Conservation (phyloP, 2,329 filamentous ascomycete species). For the Apiospora marii region DNA sequence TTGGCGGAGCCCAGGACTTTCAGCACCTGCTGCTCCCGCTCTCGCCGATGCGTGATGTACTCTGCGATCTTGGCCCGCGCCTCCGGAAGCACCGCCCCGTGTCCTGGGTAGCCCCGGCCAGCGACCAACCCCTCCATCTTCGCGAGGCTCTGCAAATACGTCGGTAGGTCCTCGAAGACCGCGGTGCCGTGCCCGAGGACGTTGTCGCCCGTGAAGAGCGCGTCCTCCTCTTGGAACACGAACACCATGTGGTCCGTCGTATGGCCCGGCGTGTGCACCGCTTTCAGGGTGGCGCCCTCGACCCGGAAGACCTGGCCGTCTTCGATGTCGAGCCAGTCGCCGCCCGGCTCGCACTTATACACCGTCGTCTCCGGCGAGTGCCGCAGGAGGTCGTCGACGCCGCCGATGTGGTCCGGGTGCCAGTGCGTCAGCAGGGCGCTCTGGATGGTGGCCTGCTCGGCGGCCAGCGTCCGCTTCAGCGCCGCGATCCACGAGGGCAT, state of each 20-base stretch:
- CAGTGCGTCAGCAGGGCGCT: slow-evolving; percentile 85
- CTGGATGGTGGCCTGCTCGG: slow-evolving; percentile 74
- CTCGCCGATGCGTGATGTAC: slow-evolving; percentile 82
- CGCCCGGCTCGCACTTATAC: slow-evolving; percentile 70
- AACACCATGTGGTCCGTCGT: slow-evolving; percentile 84
- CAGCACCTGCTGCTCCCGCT: slow-evolving; percentile 81
- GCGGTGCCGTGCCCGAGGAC: slow-evolving; percentile 87
- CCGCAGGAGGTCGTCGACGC: slow-evolving; percentile 72
- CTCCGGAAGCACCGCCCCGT: slow-evolving; percentile 80
- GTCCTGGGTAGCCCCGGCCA: slow-evolving; percentile 84
- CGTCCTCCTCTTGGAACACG: slow-evolving; percentile 77
- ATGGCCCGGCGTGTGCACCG: slow-evolving; percentile 67
- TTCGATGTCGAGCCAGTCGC: slow-evolving; percentile 61
- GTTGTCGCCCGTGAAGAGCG: slow-evolving; percentile 90
- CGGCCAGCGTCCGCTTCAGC: slow-evolving; percentile 68
- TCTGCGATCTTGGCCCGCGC: slow-evolving; percentile 76
- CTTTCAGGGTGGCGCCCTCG: slow-evolving; percentile 49
- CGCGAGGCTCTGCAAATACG: slow-evolving; percentile 73
- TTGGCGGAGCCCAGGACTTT: slow-evolving; percentile 62
- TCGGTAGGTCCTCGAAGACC: slow-evolving; percentile 79
- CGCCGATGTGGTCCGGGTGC: slow-evolving; percentile 87
- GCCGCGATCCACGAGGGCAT: slow-evolving; percentile 74
- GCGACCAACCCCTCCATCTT: slow-evolving; percentile 72
- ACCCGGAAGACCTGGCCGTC: slow-evolving; percentile 62
- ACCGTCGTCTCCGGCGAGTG: slow-evolving; percentile 70